Conservation (phyloP, 495 filamentous ascomycete species). For the Wilcoxina mikolae region DNA sequence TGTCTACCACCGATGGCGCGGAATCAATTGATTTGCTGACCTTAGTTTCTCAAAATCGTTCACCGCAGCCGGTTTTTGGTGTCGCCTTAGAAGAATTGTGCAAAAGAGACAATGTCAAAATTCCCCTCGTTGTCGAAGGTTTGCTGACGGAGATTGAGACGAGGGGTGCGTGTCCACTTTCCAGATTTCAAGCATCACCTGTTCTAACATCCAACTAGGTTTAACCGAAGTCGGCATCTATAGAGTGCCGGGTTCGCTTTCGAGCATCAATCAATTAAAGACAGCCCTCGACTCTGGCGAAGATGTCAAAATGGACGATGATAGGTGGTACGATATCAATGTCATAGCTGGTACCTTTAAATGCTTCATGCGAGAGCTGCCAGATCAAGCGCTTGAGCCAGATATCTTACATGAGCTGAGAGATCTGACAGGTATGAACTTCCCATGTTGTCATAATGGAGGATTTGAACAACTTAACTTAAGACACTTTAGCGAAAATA, state of each 20-base stretch:
- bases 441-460: not conserved
- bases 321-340: slow-evolving; percentile 31
- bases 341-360: slow-evolving; percentile 29
- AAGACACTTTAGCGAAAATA: slow-evolving; percentile 17
- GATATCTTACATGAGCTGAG: slow-evolving; percentile 23
- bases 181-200: not conserved
- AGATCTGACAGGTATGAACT: slow-evolving; percentile 20
- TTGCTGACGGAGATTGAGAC: slow-evolving; percentile 28
- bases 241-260: slow-evolving; percentile 28
- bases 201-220: slow-evolving; percentile 17
- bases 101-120: slow-evolving; percentile 28
- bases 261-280: slow-evolving; percentile 28
- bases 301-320: slow-evolving; percentile 28
- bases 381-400: slow-evolving; percentile 22
- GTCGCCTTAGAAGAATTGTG: slow-evolving; percentile 28
- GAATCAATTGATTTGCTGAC: slow-evolving; percentile 29
- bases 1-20: slow-evolving; percentile 20
- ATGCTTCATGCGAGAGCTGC: slow-evolving; percentile 30
- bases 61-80: slow-evolving; percentile 28
- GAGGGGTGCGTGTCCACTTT: slow-evolving; percentile 17
- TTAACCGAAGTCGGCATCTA: slow-evolving; percentile 28
- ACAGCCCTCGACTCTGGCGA: slow-evolving; percentile 28
- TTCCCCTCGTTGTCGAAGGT: slow-evolving; percentile 27
- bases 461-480: slow-evolving; percentile 9
- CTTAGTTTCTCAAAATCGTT: slow-evolving; percentile 21